Evolutionary conservation across 1,284 basidiomycete species (phyloP), one percentile per base, ranked within the genome.

Genomic region (Rhizoctonia solani): DNA sequence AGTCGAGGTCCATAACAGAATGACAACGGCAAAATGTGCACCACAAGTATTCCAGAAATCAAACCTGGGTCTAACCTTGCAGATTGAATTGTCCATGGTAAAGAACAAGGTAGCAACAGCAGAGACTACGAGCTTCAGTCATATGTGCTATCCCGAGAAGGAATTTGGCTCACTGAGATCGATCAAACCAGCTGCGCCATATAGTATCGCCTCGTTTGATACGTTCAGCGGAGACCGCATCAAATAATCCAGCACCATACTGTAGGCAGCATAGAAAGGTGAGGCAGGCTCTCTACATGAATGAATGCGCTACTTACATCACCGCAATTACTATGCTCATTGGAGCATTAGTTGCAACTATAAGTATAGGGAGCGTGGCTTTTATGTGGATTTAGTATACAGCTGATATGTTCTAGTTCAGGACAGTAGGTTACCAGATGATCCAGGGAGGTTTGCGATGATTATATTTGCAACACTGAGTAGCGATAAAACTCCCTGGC

Each of bases 331-430:
- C 59, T 30, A 63, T 25, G 23, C 47, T n/a, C 47, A 63, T 63
- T 4, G 37, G 34, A 16, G 47, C 59, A 53, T 63, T 63, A 23
- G 59, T 63, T 21, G 49, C 59, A 29, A 63, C 47, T 11, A 63
- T 52, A 42, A 63, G 37, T 13, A 37, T 34, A 23, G 59, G 59
- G 23, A 63, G 30, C 32, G 49, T 53, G 11, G 46, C 59, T 63
- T 19, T 30, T 13, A 53, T 4, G 19, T 9, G 5, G 4, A 2
- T 6, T 50, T 42, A 52, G 49, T 53, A 4, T 19, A 21, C 14
- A 6, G 8, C 14, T 5, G n/a, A 32, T 19, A 13, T 46, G 16
- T 13, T 2, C 3, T 32, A 47, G 30, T 13, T 4, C 16, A 30
- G 6, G 23, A 41, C 32, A 4, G 29, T 13, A 14, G 30, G 47